Conservation (phyloP, 495 filamentous ascomycete genomes). For the Hypoxylon rickii region DNA sequence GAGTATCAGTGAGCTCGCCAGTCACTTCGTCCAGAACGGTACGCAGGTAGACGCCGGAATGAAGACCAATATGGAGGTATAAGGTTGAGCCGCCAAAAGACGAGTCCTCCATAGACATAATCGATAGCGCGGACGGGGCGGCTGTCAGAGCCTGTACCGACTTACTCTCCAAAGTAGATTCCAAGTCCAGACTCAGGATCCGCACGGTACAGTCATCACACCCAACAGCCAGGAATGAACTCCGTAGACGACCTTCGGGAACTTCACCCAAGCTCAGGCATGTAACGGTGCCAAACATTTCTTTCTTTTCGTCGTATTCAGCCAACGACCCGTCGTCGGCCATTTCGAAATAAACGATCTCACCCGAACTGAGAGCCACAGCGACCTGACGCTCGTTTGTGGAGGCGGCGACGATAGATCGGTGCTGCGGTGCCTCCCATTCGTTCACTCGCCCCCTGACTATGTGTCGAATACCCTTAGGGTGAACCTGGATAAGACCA, state of each 20-base stretch:
- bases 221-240: slow-evolving; percentile 90
- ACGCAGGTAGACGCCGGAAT: slow-evolving; percentile 92
- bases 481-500: slow-evolving; percentile 91
- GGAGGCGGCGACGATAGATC: slow-evolving; percentile 92
- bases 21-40: slow-evolving; percentile 93
- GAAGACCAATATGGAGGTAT: slow-evolving; percentile 92
- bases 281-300: slow-evolving; percentile 95
- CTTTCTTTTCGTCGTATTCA: slow-evolving; percentile 92
- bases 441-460: slow-evolving; percentile 84
- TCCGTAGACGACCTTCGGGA: slow-evolving; percentile 82
- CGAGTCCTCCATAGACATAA: slow-evolving; percentile 93
- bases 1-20: slow-evolving; percentile 90
- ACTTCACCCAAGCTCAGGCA: slow-evolving; percentile 92
- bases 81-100: slow-evolving; percentile 72
- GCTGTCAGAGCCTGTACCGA: slow-evolving; percentile 92
- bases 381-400: slow-evolving; percentile 94
- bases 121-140: slow-evolving; percentile 84
- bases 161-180: slow-evolving; percentile 86
- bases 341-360: slow-evolving; percentile 98
- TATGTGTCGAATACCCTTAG: slow-evolving; percentile 91
- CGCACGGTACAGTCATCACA: slow-evolving; percentile 96
- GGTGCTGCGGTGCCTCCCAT: slow-evolving; percentile 90
- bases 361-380: slow-evolving; percentile 89
- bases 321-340: slow-evolving; percentile 87
- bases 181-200: slow-evolving; percentile 86